Base-by-base conservation (phyloP, 2,329 filamentous ascomycete species). In the Botryotinia calthae region DNA sequence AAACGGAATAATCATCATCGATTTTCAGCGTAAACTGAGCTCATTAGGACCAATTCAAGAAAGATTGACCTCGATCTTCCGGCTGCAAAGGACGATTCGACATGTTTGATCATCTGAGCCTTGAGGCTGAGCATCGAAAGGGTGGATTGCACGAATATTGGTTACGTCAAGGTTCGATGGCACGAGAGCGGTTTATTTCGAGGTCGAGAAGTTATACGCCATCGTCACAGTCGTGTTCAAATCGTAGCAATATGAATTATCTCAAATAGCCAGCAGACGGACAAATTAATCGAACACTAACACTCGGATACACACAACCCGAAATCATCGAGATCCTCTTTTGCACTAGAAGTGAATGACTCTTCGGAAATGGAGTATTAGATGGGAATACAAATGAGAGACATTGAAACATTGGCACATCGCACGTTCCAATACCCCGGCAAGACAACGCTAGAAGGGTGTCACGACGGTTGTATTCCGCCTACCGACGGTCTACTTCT, bases 401-500 rank as follows among this genome's bases (percentile, higher is more conserved):
- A 54, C 46, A 54, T 54, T 54, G 63, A 18, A 66, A 66, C 34
- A 66, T 54, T 54, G 46, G 16, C n/a, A 28, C 46, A 66, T 54
- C 34, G 46, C 46, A 66, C 46, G 46, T 54, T 54, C 64, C 64
- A 34, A 66, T 22, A 54, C 46, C 64, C 51, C 64, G 46, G 46
- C 46, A 54, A 40, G 46, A 66, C 46, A 66, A 40, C 8, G 25
- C 8, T 54, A 34, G 46, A 66, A n/a, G 31, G 31, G 64, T 54
- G 16, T 54, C 46, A 66, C 64, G 46, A 54, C 46, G 46, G 34
- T 22, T 54, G 51, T 40, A 54, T 18, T 54, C 51, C 31, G 31
- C 10, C 46, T 22, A 66, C 64, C 37, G 37, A n/a, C 46, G 18
- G 64, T 66, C 25, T 54, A 66, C 31, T 25, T 40, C 34, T 7